Base-by-base conservation (phyloP, 2,329 filamentous ascomycete genomes). In the Paraphaeosphaeria sporulosa region DNA sequence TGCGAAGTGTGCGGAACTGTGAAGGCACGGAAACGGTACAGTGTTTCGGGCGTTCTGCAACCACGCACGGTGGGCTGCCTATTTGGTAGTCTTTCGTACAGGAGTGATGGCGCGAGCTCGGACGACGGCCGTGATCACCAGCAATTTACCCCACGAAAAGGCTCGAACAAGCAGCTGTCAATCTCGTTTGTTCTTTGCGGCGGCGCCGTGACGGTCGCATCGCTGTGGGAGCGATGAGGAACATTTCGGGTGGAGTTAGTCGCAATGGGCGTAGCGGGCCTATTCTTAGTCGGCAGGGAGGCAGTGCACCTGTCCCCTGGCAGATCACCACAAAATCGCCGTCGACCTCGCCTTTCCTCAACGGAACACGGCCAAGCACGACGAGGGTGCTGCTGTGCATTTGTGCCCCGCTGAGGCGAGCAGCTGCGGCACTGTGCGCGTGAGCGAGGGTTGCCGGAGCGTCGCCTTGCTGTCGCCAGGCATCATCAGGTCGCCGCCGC, bases 401-500 rank as follows among this genome's bases (percentile, higher is more conserved):
- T 23, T 21, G n/a, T 50, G 15, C 47, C 47, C 30, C 36, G 47
- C 43, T 47, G 52, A 55, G 52, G 52, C 52, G 42, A 55, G 52
- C 52, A 55, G 52, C 51, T 56, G 54, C 64, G 62, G 58, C 64
- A 65, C 61, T 44, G 38, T 34, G 38, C 51, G 51, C 51, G 51
- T 27, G 36, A 63, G 57, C 51, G 60, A 51, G 30, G 30, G 30
- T 32, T 58, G 21, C 44, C n/a, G 6, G 38, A 8, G 38, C 17
- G 13, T 17, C 25, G 25, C 13, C 34, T 42, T 25, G 23, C 36
- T 19, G 38, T 36, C 58, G 63, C 63, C 32, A 38, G 63, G 57
- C 43, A 59, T 62, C 49, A 64, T 69, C 65, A 67, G 64, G 68
- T 64, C 61, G 62, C 60, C 58, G 59, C 59, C 56, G 60, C 60